Evolutionary conservation across 192 early-diverging fungal species (phyloP), one percentile per base, ranked within the genome.

Genomic region (Bifiguratus adelaidae): DNA sequence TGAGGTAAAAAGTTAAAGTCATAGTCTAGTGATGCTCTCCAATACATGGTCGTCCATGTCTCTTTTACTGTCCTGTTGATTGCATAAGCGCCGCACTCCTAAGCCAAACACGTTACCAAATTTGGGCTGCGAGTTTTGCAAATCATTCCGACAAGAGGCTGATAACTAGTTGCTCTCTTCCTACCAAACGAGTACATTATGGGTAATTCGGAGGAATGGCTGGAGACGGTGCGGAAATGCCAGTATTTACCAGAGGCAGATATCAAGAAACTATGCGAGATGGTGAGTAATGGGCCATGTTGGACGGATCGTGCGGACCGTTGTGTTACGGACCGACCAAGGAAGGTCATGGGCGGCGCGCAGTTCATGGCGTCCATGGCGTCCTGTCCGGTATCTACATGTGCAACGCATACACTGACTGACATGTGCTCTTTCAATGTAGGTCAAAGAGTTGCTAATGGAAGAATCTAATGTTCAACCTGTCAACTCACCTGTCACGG

Each of bases 401-500:
- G 32, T 34, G 32, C 11, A 34, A 11, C 32, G 11, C 15, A 0
- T 34, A 15, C 32, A 13, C 32, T 34, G 32, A 34, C 15, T 34
- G 32, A 34, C 15, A 34, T 13, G 32, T 15, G 1, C 11, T 15
- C 15, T 34, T 34, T 11, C 11, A 34, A 34, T 26, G 50, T 50
- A 91, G 88, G 88, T 93, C 38, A 98, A 95, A 61, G 91, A 95
- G 65, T 76, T 96, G 20, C 66, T 96, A 41, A 91, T 99, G 80
- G 95, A 99, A 60, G 95, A 99, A 65, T 92, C 89, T 9, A 98
- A 98, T 69, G 91, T 98, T 41, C 95, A 98, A 58, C 88, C 91
- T 12, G 95, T 98, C 16, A 74, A 81, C 45, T 84, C 89, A 32
- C 95, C 95, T 19, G 95, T 97, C 16, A 97, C 95, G 0, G 89